These are phyloP conservation scores for Chloranthus sessilifolius DNA, from an alignment of 164 flowering plant species.

Conservation along the genomic window DNA sequence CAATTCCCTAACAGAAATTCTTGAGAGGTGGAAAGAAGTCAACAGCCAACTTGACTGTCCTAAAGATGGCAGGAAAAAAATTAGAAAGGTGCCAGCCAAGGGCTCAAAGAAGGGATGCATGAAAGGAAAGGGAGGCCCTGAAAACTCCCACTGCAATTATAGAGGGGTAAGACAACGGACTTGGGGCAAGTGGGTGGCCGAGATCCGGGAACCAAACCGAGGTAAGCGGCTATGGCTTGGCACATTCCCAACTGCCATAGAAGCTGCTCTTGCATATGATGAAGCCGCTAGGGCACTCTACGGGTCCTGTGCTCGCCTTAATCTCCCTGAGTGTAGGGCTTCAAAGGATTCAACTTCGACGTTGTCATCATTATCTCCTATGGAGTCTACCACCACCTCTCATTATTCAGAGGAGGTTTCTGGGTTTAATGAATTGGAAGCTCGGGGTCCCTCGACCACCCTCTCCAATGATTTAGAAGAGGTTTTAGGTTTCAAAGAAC, in stretches of 20 bases:
- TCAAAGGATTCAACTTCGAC: neutral
- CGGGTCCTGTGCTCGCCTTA: slow-evolving; percentile 40
- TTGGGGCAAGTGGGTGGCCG: slow-evolving; percentile 38
- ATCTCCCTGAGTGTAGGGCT: slow-evolving; percentile 20
- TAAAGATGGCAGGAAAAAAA: neutral
- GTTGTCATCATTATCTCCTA: too few species aligned
- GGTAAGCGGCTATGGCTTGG: slow-evolving; percentile 31
- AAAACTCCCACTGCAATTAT: slow-evolving; percentile 20
- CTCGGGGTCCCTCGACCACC: neutral
- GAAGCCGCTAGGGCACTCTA: slow-evolving; percentile 59
- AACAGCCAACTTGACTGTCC: neutral
- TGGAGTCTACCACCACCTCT: slow-evolving; percentile 10
- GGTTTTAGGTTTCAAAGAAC: too few species aligned
- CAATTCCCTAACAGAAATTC: slow-evolving; percentile 14
- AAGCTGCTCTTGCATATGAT: slow-evolving; percentile 59
- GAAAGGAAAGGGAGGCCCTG: slow-evolving; percentile 35
- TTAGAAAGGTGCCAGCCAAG: slow-evolving; percentile 14
- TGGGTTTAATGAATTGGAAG: slow-evolving; percentile 10
- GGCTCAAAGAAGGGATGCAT: slow-evolving; percentile 34
- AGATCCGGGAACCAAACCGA: slow-evolving; percentile 27
- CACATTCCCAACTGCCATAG: slow-evolving; percentile 43
- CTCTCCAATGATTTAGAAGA: too few species aligned
- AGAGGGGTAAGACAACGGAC: slow-evolving; percentile 35
- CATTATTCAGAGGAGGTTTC: slow-evolving; percentile 17
- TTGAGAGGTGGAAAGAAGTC: slow-evolving; percentile 17